Percentiles rank a stretch among this genome's conserved stretches.
These are phyloP conservation scores for Areca catechu DNA, from an alignment of 176 grass and related monocot species.

Conservation along the genomic window DNA sequence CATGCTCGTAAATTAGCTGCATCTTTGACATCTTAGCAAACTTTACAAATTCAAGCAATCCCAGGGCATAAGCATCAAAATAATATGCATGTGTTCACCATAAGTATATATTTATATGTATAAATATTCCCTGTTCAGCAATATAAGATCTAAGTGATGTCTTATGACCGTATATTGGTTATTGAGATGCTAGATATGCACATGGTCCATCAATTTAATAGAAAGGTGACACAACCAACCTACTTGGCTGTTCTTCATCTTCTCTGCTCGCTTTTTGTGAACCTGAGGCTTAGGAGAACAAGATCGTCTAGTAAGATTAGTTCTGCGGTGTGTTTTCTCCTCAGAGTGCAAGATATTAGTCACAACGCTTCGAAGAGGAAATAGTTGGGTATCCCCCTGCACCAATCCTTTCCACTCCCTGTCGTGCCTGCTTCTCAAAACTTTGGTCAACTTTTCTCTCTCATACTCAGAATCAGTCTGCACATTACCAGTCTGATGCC, in stretches of 20 bases:
- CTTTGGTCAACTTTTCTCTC: constrained; percentile 33
- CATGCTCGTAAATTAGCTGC: no score
- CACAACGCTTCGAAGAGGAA: constrained; percentile 76
- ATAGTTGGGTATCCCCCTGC: constrained; percentile 33
- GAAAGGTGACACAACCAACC: constrained; percentile 26
- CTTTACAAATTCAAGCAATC: no score
- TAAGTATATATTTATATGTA: no score
- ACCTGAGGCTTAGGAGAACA: constrained; percentile 35
- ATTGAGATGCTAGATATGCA: no score
- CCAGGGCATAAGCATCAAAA: no score
- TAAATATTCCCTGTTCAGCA: no score
- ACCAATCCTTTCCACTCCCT: constrained; percentile 59
- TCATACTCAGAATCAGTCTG: constrained; percentile 28
- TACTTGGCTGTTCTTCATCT: constrained; percentile 51
- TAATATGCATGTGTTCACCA: no score
- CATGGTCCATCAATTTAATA: no score
- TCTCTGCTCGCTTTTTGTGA: constrained; percentile 58
- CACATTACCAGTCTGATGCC: constrained; percentile 25
- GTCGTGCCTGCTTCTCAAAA: constrained; percentile 33
- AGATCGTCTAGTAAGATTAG: constrained; percentile 26
- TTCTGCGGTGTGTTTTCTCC: constrained; percentile 42
- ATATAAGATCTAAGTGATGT: no score
- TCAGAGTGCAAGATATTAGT: constrained; percentile 72
- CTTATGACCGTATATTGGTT: no score
- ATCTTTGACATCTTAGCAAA: no score